Conservation (phyloP, 2,329 filamentous ascomycete genomes). For the Teratosphaeria viscida region DNA sequence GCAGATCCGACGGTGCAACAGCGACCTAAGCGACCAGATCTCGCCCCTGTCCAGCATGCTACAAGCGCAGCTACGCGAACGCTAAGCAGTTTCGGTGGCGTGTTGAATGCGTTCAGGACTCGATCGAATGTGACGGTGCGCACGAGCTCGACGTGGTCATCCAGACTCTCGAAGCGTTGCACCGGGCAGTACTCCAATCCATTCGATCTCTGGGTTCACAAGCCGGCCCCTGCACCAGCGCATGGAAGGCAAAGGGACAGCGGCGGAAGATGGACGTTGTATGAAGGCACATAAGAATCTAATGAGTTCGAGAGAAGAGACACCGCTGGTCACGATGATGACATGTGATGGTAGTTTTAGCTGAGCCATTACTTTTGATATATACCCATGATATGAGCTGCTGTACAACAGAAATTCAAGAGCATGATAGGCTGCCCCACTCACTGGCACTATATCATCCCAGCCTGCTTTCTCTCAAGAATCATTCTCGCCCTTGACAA, state of each 20-base stretch:
- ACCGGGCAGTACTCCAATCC: constrained; percentile 7
- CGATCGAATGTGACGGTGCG: neutral
- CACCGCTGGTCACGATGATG: neutral
- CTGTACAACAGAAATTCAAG: neutral
- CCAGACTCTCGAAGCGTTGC: constrained; percentile 1
- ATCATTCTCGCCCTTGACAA: constrained; percentile 36
- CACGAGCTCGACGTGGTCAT: constrained; percentile 4
- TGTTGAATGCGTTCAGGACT: constrained; percentile 6
- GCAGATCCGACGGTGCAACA: neutral
- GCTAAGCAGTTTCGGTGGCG: constrained; percentile 8
- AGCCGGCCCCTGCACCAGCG: neutral
- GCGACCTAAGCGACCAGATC: constrained; percentile 2
- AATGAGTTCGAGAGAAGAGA: neutral
- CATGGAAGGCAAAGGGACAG: neutral
- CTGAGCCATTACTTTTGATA: neutral
- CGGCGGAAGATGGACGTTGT: neutral
- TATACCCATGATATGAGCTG: neutral
- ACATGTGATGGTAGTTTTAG: neutral
- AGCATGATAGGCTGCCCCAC: neutral
- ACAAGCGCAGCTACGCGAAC: constrained; percentile 8
- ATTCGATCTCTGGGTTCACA: constrained; percentile 4
- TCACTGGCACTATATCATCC: neutral
- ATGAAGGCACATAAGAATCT: neutral
- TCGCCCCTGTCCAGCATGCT: constrained; percentile 9
- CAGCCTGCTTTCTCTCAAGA: neutral